Evolutionary conservation across 192 early-diverging fungal genomes (phyloP).

Genomic region (Backusella sp.): DNA sequence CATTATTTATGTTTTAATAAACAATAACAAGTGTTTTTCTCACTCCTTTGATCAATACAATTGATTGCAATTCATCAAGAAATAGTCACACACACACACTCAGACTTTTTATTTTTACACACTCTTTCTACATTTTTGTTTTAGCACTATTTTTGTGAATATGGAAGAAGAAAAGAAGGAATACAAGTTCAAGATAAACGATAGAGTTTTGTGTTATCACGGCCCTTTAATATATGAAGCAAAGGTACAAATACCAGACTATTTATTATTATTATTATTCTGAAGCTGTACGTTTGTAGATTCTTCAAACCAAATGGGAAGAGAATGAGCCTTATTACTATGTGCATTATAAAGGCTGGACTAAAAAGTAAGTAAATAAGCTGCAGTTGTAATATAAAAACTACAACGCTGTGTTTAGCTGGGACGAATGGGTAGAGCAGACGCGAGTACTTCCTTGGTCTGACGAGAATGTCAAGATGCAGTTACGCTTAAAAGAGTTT

Average conservation of each 20-base stretch:
- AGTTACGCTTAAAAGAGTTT: slow-evolving; percentile 72
- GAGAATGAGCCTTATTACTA: slow-evolving; percentile 82
- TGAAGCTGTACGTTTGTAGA: slow-evolving; percentile 40
- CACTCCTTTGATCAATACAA: too few relatives aligned
- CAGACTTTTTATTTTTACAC: too few relatives aligned
- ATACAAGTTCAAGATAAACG: slow-evolving; percentile 65
- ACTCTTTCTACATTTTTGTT: neutral
- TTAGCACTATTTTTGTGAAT: neutral
- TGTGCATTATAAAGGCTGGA: slow-evolving; percentile 99
- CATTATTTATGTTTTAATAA: too few relatives aligned
- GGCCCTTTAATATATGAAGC: slow-evolving; percentile 97
- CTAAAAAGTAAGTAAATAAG: slow-evolving; percentile 71
- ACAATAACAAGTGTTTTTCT: too few relatives aligned
- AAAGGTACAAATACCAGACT: slow-evolving; percentile 55
- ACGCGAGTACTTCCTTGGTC: slow-evolving; percentile 78
- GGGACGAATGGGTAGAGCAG: slow-evolving; percentile 99
- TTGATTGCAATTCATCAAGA: too few relatives aligned
- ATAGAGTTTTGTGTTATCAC: slow-evolving; percentile 96
- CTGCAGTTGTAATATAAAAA: too few relatives aligned
- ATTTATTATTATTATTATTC: too few relatives aligned
- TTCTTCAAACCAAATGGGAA: slow-evolving; percentile 80
- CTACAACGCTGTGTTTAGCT: slow-evolving; percentile 47
- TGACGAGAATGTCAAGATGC: slow-evolving; percentile 81
- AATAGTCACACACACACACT: too few relatives aligned
- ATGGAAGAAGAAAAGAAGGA: neutral